phyloP scores from a whole-genome alignment of 495 filamentous ascomycete species.

The Neurospora hispaniola region DNA sequence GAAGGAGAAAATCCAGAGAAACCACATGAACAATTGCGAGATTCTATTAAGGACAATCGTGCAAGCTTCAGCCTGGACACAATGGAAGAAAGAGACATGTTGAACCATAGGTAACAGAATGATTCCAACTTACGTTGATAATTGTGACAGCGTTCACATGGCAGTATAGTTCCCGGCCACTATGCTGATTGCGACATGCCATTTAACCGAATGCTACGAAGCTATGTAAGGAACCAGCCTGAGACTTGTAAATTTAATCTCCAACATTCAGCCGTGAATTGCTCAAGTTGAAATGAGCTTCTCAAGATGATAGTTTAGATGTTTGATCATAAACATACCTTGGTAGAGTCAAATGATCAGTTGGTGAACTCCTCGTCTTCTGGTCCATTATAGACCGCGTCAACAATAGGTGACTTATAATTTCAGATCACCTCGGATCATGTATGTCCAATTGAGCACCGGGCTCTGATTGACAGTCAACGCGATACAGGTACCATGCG shows the following conservation, averaged over 20 bases:
- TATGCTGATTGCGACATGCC: neutral
- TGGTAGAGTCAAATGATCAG: neutral
- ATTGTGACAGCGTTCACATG: neutral
- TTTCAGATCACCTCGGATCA: neutral
- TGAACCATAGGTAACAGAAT: too few species aligned
- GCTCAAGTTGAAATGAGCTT: neutral
- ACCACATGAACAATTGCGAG: neutral
- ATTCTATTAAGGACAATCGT: neutral
- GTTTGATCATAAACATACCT: neutral
- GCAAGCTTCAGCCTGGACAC: neutral
- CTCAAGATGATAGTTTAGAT: neutral
- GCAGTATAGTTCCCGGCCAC: neutral
- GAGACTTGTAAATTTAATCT: neutral
- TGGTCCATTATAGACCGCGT: neutral
- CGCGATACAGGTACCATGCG: neutral
- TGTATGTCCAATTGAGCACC: neutral
- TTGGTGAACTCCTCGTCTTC: neutral
- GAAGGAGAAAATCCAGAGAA: neutral
- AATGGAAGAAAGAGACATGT: neutral
- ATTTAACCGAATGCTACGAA: neutral
- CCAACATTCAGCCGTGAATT: neutral
- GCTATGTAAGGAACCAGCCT: neutral
- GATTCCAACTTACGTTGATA: neutral
- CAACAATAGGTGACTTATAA: neutral
- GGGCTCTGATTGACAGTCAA: neutral